These are phyloP conservation scores for Xylariaceae sp. DNA, from an alignment of 2,329 filamentous ascomycete species.

Conservation along the genomic window DNA sequence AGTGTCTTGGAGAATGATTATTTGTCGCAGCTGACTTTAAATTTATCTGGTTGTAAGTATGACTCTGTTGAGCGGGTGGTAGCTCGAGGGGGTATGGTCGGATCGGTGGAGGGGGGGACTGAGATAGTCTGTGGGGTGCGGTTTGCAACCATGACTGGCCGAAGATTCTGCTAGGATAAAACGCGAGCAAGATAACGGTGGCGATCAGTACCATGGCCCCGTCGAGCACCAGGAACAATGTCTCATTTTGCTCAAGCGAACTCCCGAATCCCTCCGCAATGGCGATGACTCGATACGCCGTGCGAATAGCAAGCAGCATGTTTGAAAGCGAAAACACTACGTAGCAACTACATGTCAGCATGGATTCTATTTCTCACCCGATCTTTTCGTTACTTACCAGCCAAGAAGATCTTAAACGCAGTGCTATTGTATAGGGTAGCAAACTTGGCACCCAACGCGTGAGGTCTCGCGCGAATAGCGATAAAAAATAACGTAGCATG, in stretches of 20 bases:
- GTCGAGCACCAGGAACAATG: conserved; percentile 33
- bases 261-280: conserved; percentile 30
- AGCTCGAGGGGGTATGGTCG: conserved; percentile 23
- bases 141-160: conserved; percentile 22
- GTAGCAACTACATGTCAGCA: conserved; percentile 6
- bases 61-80: conserved; percentile 20
- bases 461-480: conserved; percentile 41
- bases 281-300: conserved; percentile 32
- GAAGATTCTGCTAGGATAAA: conserved; percentile 34
- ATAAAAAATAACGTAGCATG: conserved; percentile 46
- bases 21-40: conserved; percentile 14
- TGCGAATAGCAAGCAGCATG: conserved; percentile 29
- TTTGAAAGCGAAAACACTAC: conserved; percentile 28
- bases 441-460: conserved; percentile 44
- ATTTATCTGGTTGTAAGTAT: conserved; percentile 22
- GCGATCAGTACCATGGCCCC: conserved; percentile 32
- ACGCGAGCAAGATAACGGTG: conserved; percentile 23
- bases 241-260: conserved; percentile 30
- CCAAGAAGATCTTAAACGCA: conserved; percentile 47
- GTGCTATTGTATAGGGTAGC: conserved; percentile 45
- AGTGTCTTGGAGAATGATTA: neutral
- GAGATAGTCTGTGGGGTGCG: conserved; percentile 13
- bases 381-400: conserved; percentile 41
- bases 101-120: conserved; percentile 20
- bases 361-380: neutral